phyloP scores from a whole-genome alignment of 2,329 filamentous ascomycete species.

The Colletotrichum theobromicola region DNA sequence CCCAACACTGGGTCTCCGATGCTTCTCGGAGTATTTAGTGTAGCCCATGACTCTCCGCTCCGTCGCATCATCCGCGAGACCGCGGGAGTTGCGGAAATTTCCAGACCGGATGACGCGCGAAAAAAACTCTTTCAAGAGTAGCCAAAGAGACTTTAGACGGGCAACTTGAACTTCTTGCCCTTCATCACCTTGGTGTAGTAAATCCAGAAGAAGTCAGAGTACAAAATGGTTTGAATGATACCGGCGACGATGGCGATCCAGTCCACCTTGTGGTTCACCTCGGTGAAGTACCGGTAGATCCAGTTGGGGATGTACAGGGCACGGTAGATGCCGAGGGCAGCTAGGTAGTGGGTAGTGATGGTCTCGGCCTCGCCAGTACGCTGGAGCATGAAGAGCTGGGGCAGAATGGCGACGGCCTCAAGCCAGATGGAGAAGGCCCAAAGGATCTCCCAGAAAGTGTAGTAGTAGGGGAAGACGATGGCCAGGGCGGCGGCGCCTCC shows the following conservation, averaged over 20 bases:
- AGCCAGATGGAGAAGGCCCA: slow-evolving; percentile 99
- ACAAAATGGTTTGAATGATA: slow-evolving; percentile 90
- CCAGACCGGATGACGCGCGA: not conserved
- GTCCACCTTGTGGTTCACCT: slow-evolving; percentile 75
- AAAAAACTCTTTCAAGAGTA: not conserved
- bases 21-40: not conserved
- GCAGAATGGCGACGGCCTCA: slow-evolving; percentile 93
- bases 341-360: slow-evolving; percentile 98
- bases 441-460: slow-evolving; percentile 82
- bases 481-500: slow-evolving; percentile 80
- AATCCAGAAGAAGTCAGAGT: slow-evolving; percentile 99
- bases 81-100: not conserved
- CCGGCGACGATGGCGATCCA: slow-evolving; percentile 89
- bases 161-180: slow-evolving; percentile 86
- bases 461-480: slow-evolving; percentile 84
- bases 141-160: slow-evolving; percentile 61
- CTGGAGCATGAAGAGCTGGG: slow-evolving; percentile 98
- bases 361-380: slow-evolving; percentile 97
- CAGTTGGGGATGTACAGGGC: slow-evolving; percentile 98
- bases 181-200: slow-evolving; percentile 97
- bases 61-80: not conserved
- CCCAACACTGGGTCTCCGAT: not conserved
- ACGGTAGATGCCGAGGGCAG: slow-evolving; percentile 88
- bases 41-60: not conserved
- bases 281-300: slow-evolving; percentile 87